Evolutionary conservation across 306 rosid genomes (phyloP).

Genomic region (Castanea sativa): DNA sequence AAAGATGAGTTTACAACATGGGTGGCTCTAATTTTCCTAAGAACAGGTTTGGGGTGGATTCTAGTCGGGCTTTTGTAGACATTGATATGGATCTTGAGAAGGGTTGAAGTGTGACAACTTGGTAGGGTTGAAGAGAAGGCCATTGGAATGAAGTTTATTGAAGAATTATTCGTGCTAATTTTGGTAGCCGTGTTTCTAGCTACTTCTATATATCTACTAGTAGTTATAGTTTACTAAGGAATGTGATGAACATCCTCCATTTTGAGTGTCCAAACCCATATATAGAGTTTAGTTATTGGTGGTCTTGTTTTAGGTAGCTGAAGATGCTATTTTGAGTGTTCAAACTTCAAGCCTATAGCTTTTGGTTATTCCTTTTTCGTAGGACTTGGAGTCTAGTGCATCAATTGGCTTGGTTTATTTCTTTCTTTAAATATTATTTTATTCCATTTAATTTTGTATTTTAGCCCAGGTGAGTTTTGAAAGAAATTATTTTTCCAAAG

Average conservation of each 20-base stretch:
- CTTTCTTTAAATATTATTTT: not conserved
- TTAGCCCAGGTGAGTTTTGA: not conserved
- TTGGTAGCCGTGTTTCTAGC: not conserved
- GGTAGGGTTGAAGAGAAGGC: slow-evolving; percentile 1
- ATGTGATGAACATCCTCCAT: no score
- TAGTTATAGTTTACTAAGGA: not conserved
- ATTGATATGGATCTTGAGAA: not conserved
- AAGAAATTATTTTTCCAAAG: no score
- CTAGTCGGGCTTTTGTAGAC: not conserved
- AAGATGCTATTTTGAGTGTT: not conserved
- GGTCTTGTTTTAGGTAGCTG: not conserved
- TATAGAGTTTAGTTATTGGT: not conserved
- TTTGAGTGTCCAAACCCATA: no score
- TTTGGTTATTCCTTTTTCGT: not conserved
- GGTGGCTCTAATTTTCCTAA: not conserved
- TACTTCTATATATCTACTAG: not conserved
- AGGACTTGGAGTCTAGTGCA: not conserved
- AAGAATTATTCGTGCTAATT: not conserved
- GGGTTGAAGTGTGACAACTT: not conserved
- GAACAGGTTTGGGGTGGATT: not conserved
- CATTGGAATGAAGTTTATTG: not conserved
- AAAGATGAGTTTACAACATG: slow-evolving; percentile 4
- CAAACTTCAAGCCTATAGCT: not conserved
- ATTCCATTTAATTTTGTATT: not conserved
- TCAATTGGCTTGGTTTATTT: not conserved